Evolutionary conservation across 352 stramenopile genomes (phyloP).

Genomic region (Phytophthora citricola): DNA sequence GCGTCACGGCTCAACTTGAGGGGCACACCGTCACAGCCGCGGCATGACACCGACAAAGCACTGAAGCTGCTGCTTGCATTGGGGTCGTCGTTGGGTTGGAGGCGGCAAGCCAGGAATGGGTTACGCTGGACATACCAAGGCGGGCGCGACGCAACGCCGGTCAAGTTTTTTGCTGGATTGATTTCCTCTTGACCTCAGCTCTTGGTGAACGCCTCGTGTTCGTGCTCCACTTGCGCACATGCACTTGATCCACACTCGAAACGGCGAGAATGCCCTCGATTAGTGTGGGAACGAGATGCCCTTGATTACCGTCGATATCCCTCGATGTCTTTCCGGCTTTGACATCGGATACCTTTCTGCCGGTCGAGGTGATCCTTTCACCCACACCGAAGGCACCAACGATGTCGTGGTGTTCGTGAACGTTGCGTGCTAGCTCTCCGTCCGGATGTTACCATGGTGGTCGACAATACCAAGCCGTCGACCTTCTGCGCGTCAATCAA

Average conservation of each 20-base stretch:
- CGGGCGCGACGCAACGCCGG: background rate
- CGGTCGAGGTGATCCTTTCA: slow-evolving; percentile 8
- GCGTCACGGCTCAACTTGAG: slow-evolving; percentile 3
- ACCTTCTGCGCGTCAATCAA: slow-evolving; percentile 1
- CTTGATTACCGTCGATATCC: too few species aligned
- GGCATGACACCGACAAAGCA: background rate
- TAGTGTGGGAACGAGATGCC: too few species aligned
- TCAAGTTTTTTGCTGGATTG: slow-evolving; percentile 15
- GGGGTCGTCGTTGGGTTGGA: too few species aligned
- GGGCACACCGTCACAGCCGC: slow-evolving; percentile 1
- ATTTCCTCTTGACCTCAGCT: background rate
- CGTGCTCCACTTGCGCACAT: slow-evolving; percentile 8
- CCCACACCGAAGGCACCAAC: slow-evolving; percentile 26
- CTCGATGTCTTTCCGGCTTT: background rate
- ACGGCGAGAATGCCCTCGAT: background rate
- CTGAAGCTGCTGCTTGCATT: too few species aligned
- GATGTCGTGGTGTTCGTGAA: slow-evolving; percentile 16
- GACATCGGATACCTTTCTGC: slow-evolving; percentile 8
- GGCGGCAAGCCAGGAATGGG: slow-evolving; percentile 1
- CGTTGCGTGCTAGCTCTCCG: slow-evolving; percentile 20
- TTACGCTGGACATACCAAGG: slow-evolving; percentile 3
- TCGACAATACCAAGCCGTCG: slow-evolving; percentile 20
- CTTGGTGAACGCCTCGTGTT: background rate
- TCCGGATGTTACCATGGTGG: slow-evolving; percentile 23
- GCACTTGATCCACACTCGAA: slow-evolving; percentile 2